Base-by-base conservation (phyloP, 495 filamentous ascomycete genomes). In the Pseudevernia furfuracea region DNA sequence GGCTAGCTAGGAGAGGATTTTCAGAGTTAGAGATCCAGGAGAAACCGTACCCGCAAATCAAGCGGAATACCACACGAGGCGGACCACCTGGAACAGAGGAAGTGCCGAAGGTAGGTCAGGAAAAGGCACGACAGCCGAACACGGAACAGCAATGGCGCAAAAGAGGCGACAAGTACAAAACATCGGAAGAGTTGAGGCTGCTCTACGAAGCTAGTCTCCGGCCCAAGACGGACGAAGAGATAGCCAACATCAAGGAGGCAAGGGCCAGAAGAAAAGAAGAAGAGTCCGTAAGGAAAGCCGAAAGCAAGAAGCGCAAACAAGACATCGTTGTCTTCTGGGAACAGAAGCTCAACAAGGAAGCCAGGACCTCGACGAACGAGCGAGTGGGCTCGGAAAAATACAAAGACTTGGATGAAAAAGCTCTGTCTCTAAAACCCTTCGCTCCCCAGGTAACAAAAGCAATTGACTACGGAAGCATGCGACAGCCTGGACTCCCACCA, bases 201-300 rank as follows among this genome's bases (percentile, higher is more conserved):
- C 0, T 44, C 14, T 14, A 37, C 9, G 62, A 59, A 59, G 36
- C 41, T 37, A 59, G 62, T 6, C 34, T 23, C 62, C 6, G 57
- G 3, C 76, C 78, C 44, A 58, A 55, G 44, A 71, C 73, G 32
- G 71, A 71, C 34, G 63, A 68, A 17, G 64, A 70, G n/a, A 66
- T 74, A 60, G 74, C 79, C 10, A 71, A 74, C 55, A 70, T 62
- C 9, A 74, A 80, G 74, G 61, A 74, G 75, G 44, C 66, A 75
- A 59, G 67, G 76, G 62, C 77, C 75, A 28, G 67, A 60, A 55
- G 52, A 4, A 55, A 55, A 21, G 61, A 67, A 19, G 63, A 68
- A n/a, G 61, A 74, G 60, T 73, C 78, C 15, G 70, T 73, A 57
- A 70, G 60, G 15, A 75, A 80, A 73, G 61, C 74, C 73, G 46